Percentiles rank a stretch among this genome's conserved stretches.
Evolutionary conservation across 2,329 filamentous ascomycete genomes (phyloP).

Genomic region (Uncinocarpus reesii): DNA sequence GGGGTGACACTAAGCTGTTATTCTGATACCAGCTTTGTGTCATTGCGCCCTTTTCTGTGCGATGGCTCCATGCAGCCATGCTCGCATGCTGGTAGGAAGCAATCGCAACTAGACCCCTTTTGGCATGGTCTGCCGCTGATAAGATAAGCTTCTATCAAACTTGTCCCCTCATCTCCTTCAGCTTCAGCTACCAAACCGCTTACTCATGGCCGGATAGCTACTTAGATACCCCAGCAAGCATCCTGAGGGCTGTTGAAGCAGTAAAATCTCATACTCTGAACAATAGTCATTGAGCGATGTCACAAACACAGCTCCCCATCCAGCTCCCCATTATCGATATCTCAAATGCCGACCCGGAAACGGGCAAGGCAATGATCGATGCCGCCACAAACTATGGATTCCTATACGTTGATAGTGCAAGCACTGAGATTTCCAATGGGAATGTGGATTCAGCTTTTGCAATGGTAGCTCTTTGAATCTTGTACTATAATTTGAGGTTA

Average conservation of each 20-base stretch:
- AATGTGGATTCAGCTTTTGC: slow-evolving; percentile 63
- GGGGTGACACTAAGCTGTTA: too few relatives aligned
- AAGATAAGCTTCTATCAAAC: neutral
- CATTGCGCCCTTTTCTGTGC: too few relatives aligned
- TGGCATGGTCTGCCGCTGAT: neutral
- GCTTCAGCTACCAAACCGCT: neutral
- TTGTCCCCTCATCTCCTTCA: neutral
- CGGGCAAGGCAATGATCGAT: slow-evolving; percentile 59
- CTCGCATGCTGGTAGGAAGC: too few relatives aligned
- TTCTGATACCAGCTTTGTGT: too few relatives aligned
- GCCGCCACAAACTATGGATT: slow-evolving; percentile 80
- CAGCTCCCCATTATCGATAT: slow-evolving; percentile 77
- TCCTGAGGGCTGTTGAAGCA: too few relatives aligned
- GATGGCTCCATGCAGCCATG: too few relatives aligned
- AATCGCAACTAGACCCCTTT: neutral
- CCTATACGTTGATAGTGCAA: slow-evolving; percentile 72
- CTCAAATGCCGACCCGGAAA: slow-evolving; percentile 49
- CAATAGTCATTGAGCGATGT: too few relatives aligned
- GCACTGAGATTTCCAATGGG: slow-evolving; percentile 54
- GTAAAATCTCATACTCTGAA: too few relatives aligned
- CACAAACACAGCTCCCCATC: slow-evolving; percentile 20
- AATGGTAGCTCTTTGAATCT: slow-evolving; percentile 45
- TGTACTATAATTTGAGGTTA: neutral
- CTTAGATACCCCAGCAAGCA: too few relatives aligned
- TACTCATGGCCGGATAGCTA: too few relatives aligned